Conservation (phyloP, 345 rosid species). For the Populus simonii region DNA sequence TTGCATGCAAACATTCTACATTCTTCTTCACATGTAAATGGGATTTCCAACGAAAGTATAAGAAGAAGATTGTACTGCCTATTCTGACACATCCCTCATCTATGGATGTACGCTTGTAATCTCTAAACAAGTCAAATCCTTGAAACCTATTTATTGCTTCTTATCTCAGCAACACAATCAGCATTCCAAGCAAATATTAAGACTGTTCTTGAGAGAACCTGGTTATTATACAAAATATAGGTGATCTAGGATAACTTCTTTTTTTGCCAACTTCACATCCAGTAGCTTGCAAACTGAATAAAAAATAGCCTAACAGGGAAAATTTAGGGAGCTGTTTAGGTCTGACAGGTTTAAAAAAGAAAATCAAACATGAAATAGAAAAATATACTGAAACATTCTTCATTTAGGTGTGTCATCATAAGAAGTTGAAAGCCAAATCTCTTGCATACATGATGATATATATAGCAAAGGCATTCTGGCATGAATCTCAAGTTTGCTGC, state of each 20-base stretch:
- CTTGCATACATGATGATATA: conserved; percentile 85
- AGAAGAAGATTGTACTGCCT: neutral
- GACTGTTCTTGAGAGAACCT: too few species aligned
- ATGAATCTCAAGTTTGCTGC: conserved; percentile 94
- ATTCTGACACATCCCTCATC: neutral
- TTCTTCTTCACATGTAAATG: neutral
- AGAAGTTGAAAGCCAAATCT: neutral
- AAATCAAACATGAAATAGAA: neutral
- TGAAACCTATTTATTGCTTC: neutral
- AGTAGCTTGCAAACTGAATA: too few species aligned
- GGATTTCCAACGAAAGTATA: neutral
- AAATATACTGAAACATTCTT: neutral
- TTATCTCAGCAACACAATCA: too few species aligned
- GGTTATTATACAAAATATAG: too few species aligned
- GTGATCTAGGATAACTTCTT: too few species aligned
- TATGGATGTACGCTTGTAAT: neutral
- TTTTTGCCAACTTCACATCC: too few species aligned
- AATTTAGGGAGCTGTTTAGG: neutral
- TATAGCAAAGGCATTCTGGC: conserved; percentile 99
- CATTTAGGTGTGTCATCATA: too few species aligned
- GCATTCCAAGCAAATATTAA: too few species aligned
- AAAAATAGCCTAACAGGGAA: neutral
- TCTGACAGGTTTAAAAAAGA: neutral
- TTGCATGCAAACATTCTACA: too few species aligned
- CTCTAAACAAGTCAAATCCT: neutral